Percentiles rank a stretch among this genome's conserved stretches.
Conservation (phyloP, 2,329 filamentous ascomycete genomes). For the Fusarium chlamydosporum region DNA sequence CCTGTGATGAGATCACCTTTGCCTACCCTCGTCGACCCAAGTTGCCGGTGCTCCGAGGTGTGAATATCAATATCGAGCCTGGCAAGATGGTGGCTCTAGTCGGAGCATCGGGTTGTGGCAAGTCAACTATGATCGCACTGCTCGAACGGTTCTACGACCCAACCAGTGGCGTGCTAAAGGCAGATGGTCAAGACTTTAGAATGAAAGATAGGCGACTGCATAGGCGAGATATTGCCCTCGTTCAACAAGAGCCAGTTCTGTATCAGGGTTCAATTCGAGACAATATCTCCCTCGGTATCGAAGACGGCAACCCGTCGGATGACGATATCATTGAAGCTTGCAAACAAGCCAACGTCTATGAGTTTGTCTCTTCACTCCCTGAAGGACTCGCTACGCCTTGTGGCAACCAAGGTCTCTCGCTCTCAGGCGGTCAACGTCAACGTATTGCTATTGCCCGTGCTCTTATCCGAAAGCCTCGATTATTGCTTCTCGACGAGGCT, state of each 20-base stretch:
- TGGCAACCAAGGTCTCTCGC: constrained; percentile 75
- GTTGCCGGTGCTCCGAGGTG: constrained; percentile 56
- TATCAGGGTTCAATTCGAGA: constrained; percentile 68
- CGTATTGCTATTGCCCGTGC: constrained; percentile 80
- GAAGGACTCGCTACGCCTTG: constrained; percentile 74
- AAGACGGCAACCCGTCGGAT: constrained; percentile 51
- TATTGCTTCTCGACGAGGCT: constrained; percentile 81
- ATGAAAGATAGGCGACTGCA: constrained; percentile 51
- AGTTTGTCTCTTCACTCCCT: constrained; percentile 69
- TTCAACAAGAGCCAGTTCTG: constrained; percentile 60
- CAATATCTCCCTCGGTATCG: constrained; percentile 67
- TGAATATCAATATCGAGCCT: constrained; percentile 59
- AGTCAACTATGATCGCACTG: constrained; percentile 70
- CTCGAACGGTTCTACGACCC: constrained; percentile 63
- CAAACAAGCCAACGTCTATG: constrained; percentile 67
- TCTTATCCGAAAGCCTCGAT: constrained; percentile 74
- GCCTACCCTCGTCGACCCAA: constrained; percentile 65
- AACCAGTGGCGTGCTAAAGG: constrained; percentile 50
- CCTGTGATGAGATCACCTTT: constrained; percentile 69
- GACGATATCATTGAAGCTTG: constrained; percentile 65
- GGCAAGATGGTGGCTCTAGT: constrained; percentile 69
- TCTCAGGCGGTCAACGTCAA: constrained; percentile 81
- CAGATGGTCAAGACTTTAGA: constrained; percentile 53
- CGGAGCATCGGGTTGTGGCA: constrained; percentile 71
- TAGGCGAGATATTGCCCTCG: constrained; percentile 56